Evolutionary conservation across 306 rosid genomes (phyloP), one percentile per base, ranked within the genome.

Genomic region (Cucurbita moschata): DNA sequence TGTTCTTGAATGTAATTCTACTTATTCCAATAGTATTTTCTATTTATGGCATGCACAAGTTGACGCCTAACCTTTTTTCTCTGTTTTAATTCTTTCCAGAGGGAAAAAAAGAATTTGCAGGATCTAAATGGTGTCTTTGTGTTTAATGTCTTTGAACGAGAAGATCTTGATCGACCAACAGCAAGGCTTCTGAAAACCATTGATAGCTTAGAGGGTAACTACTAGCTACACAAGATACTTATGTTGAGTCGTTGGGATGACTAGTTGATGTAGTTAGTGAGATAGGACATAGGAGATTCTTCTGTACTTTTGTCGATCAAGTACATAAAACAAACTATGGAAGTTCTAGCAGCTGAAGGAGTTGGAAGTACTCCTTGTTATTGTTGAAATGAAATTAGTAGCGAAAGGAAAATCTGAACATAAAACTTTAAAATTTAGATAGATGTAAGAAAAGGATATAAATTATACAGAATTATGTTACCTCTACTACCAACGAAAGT

Each of bases 181-280:
- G 98, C 97, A 12, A 87, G 87, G 86, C 87, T 94, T 40, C 85
- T 94, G 67, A 90, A 90, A 79, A 88, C 88, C 79, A 79, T 90
- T 79, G 89, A 86, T 74, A 30, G 14, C 49, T 10, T 93, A 50
- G 89, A 88, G 77, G 97, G 97, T 92, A 83, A 66, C 79, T 74
- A 21, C 54, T 92, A 83, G 62, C 79, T 74, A 21, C 54, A 63
- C 35, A 26, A 12, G 5, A 47, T 69, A 69, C 58, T 67, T 69
- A 9, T 43, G 38, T 65, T 65, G 52, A 18, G 73, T 14, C 11
- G 8, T 49, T 2, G 55, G 39, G 55, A 44, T 21, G 55, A 11
- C 72, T 44, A 46, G 40, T 67, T 64, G 71, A 40, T 64, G 56
- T 19, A 19, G 72, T 21, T 38, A 66, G 35, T 44, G 72, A 43